These are phyloP conservation scores for Thelephora ganbajun DNA, from an alignment of 768 basidiomycete species.

Conservation along the genomic window DNA sequence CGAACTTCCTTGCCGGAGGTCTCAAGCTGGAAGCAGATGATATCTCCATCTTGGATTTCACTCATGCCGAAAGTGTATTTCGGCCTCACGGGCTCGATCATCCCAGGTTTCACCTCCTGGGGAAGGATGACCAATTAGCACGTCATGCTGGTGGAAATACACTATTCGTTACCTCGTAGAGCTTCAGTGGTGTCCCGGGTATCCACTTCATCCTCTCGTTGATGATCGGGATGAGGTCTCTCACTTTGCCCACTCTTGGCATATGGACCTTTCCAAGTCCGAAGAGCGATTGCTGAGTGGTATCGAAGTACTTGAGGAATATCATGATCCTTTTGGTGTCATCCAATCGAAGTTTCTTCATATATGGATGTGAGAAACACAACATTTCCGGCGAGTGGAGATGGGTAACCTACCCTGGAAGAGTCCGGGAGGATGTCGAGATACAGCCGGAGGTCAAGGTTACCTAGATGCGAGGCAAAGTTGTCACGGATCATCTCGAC, in stretches of 20 bases:
- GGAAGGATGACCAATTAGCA: not conserved
- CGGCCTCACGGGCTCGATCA: conserved; percentile 97
- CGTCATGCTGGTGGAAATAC: not conserved
- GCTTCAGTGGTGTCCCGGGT: conserved; percentile 82
- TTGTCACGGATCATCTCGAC: conserved; percentile 95
- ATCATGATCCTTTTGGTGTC: conserved; percentile 86
- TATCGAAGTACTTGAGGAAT: conserved; percentile 97
- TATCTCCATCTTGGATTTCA: conserved; percentile 98
- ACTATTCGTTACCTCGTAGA: conserved; percentile 64
- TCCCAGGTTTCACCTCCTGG: conserved; percentile 98
- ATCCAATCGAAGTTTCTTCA: conserved; percentile 36
- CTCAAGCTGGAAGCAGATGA: conserved; percentile 98
- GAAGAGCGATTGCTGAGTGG: conserved; percentile 72
- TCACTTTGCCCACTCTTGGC: conserved; percentile 72
- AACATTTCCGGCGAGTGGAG: conserved; percentile 1
- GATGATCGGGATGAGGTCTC: conserved; percentile 72
- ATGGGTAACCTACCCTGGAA: conserved; percentile 36
- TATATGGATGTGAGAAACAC: not conserved
- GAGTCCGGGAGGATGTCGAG: conserved; percentile 82
- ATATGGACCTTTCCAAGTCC: conserved; percentile 89
- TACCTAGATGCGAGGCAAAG: conserved; percentile 84
- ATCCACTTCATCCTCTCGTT: conserved; percentile 96
- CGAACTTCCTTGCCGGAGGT: conserved; percentile 86
- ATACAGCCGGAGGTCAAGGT: conserved; percentile 88
- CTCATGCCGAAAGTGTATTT: conserved; percentile 92